Base-by-base conservation (phyloP, 441 rosid genomes). In the Erysimum cheiri region DNA sequence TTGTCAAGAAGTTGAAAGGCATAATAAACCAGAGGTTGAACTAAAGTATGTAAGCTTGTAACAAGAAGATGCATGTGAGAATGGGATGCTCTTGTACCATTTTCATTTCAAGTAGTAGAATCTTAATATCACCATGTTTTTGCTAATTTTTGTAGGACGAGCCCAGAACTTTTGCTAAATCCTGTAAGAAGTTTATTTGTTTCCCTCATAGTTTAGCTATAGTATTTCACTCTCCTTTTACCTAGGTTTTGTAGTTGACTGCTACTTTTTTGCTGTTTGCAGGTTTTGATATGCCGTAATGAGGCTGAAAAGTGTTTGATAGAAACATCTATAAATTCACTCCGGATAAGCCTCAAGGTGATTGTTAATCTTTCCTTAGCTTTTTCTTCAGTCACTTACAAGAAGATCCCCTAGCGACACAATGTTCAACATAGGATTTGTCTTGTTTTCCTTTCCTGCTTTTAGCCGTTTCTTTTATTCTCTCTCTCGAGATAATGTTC, bases 1-100 rank as follows among this genome's bases (percentile, higher is more conserved):
- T 54, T 94, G 97, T 81, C 97, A 94, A 86, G 99, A 94, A 85
- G 99, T 94, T 71, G 99, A 94, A 75, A 84, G 99, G 85, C 97
- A 94, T 83, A 94, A 94, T 81, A 94, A 94, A 78, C 99, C 99
- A 46, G 99, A 94, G 83, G 96, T 90, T 81, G 97, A 94, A 80
- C 86, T 94, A 24, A 90, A 90, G 99, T 92, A 92, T 70, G 96
- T 82, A 80, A 73, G 71, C 67, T 47, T 17, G 57, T 63, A 39
- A 54, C 57, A 48, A 33, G 40, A 70, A 70, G 61, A 66, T 66
- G 49, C 49, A 70, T 76, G 60, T 71, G 73, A 67, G 64, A 71
- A 66, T 53, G 54, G 17, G 40, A 44, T 71, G 54, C 54, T 50
- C 36, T 46, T 66, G 11, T 71, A 47, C 36, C 15, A 60, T 39